Evolutionary conservation across 2,329 filamentous ascomycete genomes (phyloP).

Genomic region (Aspergillus latus): DNA sequence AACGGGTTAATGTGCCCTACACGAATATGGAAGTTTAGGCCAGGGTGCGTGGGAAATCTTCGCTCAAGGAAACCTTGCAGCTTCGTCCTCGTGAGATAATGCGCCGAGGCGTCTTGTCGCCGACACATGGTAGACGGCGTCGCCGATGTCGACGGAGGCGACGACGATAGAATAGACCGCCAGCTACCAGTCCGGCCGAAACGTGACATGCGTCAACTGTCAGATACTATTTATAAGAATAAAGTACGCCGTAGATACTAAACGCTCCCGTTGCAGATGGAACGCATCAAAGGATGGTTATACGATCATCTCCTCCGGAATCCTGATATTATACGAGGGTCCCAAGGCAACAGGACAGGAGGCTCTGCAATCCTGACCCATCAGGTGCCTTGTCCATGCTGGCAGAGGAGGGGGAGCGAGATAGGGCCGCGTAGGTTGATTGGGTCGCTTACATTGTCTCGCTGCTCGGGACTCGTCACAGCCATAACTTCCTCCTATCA

Average conservation of each 20-base stretch:
- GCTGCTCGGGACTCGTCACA: neutral
- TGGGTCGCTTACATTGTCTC: constrained; percentile 6
- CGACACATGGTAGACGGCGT: neutral
- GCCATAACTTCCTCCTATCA: constrained; percentile 7
- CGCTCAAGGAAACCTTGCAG: constrained; percentile 22
- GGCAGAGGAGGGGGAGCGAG: neutral
- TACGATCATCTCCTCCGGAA: constrained; percentile 4
- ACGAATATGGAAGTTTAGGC: constrained; percentile 24
- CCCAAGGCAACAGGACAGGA: neutral
- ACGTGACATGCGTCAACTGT: constrained; percentile 3
- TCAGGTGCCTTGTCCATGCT: neutral
- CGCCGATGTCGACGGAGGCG: neutral
- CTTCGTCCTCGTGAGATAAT: constrained; percentile 19
- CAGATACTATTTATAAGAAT: constrained; percentile 8
- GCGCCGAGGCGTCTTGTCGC: constrained; percentile 17
- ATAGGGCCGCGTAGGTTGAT: neutral
- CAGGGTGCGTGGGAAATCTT: constrained; percentile 22
- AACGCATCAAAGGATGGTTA: constrained; percentile 2
- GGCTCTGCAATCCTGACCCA: constrained; percentile 7
- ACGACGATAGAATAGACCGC: constrained; percentile 6
- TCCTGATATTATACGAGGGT: constrained; percentile 4
- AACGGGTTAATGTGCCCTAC: constrained; percentile 12
- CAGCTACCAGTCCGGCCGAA: constrained; percentile 9
- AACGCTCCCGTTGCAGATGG: neutral
- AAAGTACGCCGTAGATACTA: neutral